These are phyloP conservation scores for Aspergillus hiratsukae DNA, from an alignment of 2,329 filamentous ascomycete species.

Conservation along the genomic window DNA sequence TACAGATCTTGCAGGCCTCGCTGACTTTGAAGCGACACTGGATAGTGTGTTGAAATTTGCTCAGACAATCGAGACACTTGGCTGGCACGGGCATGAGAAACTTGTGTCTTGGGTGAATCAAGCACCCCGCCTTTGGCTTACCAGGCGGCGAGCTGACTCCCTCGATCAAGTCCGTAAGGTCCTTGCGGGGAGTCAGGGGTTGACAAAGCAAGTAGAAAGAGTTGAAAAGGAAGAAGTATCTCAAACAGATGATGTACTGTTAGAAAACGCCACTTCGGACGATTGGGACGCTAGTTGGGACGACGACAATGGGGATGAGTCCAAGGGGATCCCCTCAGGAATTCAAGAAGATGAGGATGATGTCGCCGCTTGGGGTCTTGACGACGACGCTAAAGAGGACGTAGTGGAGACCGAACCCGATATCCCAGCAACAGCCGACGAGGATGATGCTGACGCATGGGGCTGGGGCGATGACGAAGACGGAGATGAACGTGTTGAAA, in stretches of 20 bases:
- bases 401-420: conserved; percentile 14
- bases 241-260: conserved; percentile 62
- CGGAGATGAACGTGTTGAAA: conserved; percentile 29
- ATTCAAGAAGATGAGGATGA: conserved; percentile 38
- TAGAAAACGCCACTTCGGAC: conserved; percentile 48
- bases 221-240: conserved; percentile 79
- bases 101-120: conserved; percentile 76
- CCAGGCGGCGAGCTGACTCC: conserved; percentile 73
- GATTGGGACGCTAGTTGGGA: conserved; percentile 83
- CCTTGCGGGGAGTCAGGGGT: conserved; percentile 63
- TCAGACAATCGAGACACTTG: conserved; percentile 54
- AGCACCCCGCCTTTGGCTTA: conserved; percentile 78
- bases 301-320: conserved; percentile 54
- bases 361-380: conserved; percentile 50
- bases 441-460: conserved; percentile 63
- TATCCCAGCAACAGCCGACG: conserved; percentile 15
- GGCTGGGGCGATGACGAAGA: conserved; percentile 72
- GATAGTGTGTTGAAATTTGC: conserved; percentile 62
- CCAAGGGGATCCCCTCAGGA: conserved; percentile 13
- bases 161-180: conserved; percentile 69
- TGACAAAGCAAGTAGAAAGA: conserved; percentile 69
- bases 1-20: conserved; percentile 65
- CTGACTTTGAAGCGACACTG: conserved; percentile 67
- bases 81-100: conserved; percentile 59
- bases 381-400: conserved; percentile 36